Evolutionary conservation across 257 asterid genomes (phyloP).

Genomic region (Nicotiana paniculata): DNA sequence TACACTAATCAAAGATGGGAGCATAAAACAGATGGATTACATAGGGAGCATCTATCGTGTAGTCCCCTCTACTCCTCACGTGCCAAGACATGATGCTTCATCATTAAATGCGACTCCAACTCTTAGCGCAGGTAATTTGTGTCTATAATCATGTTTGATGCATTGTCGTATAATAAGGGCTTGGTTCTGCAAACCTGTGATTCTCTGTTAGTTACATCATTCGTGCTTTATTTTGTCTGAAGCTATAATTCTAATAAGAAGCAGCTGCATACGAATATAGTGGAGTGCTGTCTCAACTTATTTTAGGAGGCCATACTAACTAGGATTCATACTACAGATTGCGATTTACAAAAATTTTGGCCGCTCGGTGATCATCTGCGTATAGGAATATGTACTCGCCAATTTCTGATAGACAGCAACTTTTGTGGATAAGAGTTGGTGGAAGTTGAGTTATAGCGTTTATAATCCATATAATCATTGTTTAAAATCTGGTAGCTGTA

Average conservation of each 20-base stretch:
- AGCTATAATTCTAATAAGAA: neutral
- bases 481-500: neutral
- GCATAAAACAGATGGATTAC: constrained; percentile 48
- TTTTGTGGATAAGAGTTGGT: neutral
- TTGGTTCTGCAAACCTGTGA: neutral
- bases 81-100: constrained; percentile 29
- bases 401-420: neutral
- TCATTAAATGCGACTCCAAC: constrained; percentile 29
- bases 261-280: neutral
- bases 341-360: neutral
- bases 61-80: constrained; percentile 49
- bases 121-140: constrained; percentile 34
- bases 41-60: constrained; percentile 64
- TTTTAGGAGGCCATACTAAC: neutral
- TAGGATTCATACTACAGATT: neutral
- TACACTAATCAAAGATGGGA: constrained; percentile 46
- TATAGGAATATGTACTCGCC: neutral
- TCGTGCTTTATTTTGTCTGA: neutral
- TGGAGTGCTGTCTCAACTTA: neutral
- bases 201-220: neutral
- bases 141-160: neutral
- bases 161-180: neutral
- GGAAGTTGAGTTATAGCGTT: neutral
- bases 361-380: neutral
- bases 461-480: neutral